Conservation (phyloP, 495 filamentous ascomycete species). For the Alectoria sarmentosa region DNA sequence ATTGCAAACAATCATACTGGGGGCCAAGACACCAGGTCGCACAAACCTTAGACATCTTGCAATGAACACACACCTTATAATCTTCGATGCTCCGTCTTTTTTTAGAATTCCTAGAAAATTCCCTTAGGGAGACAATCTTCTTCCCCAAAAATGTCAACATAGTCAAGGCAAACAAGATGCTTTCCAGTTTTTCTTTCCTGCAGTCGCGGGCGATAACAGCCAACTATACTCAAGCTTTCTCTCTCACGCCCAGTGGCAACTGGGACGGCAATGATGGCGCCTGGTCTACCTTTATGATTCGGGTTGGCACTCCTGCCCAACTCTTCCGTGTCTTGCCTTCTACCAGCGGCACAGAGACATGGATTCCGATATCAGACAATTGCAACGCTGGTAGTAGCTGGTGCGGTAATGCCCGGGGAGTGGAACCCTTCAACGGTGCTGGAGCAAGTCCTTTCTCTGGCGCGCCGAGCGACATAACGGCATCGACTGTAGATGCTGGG, state of each 20-base stretch:
- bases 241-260: slow-evolving; percentile 19
- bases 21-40: background rate
- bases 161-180: background rate
- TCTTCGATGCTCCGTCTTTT: background rate
- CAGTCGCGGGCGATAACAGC: background rate
- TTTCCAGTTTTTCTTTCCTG: background rate
- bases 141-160: background rate
- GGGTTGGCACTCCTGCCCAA: slow-evolving; percentile 44
- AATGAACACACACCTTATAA: background rate
- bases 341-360: slow-evolving; percentile 38
- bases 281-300: slow-evolving; percentile 45
- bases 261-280: slow-evolving; percentile 48
- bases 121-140: background rate
- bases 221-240: slow-evolving; percentile 14
- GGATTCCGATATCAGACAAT: slow-evolving; percentile 33
- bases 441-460: slow-evolving; percentile 17
- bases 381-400: slow-evolving; percentile 23
- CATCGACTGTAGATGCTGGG: slow-evolving; percentile 19
- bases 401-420: slow-evolving; percentile 41
- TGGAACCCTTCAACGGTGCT: slow-evolving; percentile 21
- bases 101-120: background rate
- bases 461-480: slow-evolving; percentile 11
- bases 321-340: slow-evolving; percentile 39
- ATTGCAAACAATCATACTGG: background rate
- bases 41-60: background rate